Evolutionary conservation across 805 yeast species (phyloP), one percentile per base, ranked within the genome.

Genomic region (Metschnikowia baotianmanensis): DNA sequence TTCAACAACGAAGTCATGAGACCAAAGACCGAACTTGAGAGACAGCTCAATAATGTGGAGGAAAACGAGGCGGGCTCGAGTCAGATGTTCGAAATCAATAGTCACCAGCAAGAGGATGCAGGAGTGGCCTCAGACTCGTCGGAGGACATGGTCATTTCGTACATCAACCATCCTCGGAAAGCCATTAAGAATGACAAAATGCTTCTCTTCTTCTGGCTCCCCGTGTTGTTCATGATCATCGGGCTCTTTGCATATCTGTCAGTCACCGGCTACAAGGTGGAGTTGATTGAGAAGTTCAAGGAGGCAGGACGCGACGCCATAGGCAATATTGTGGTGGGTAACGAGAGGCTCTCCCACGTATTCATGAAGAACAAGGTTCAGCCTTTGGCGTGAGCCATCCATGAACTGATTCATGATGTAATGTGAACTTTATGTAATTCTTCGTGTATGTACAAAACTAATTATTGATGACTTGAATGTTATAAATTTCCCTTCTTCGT

Each of bases 131-230:
- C 71, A 1, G 75, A 70, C 47, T 64, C 71, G 17, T 65, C 71
- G 0, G 75, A 70, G 42, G 75, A 70, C 43, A 56, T 69, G 63
- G 67, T 66, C 8, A 56, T 69, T 6, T 58, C 71, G n/a, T 65
- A 62, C 43, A 62, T 69, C 32, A 65, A 69, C 50, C 70, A 62
- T 42, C 71, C 74, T 5, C 54, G 77, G 19, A 76, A 74, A 51
- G 65, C 78, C 0, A 66, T 77, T 26, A 72, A 70, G 52, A 84
- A 87, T 54, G 97, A 90, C 62, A 83, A 78, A 56, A 83, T 88
- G 86, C 70, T 90, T 48, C 65, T 87, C 46, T 86, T 90, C 59
- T 89, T 90, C 74, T 90, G 97, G 97, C 64, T 89, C 43, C 97
- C 97, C 11, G 74, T 86, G 27, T 63, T 78, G 59, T 64, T 87